Base-by-base conservation (phyloP, 2,329 filamentous ascomycete genomes). In the Didymella lethalis region DNA sequence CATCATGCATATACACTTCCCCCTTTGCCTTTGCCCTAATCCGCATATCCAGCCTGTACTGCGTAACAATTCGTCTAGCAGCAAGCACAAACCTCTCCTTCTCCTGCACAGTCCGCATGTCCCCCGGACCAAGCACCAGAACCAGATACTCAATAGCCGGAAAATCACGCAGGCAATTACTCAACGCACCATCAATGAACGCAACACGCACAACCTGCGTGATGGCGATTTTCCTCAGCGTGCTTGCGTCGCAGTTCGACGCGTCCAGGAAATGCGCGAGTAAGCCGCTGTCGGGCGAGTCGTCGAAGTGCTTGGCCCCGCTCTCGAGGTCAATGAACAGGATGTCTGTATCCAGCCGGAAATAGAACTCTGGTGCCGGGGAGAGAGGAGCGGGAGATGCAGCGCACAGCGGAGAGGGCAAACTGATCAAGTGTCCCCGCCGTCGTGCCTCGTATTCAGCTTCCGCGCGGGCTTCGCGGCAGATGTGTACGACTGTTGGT, bases 391-490 rank as follows among this genome's bases (percentile, higher is more conserved):
- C 32, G 10, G 31, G 7, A 1, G 26, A 26, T n/a, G 18, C 29
- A 7, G 36, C 16, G 14, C 36, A 34, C 23, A 60, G 44, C 11
- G 43, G 43, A 6, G 43, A 57, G 1, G 64, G 59, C 16, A 68
- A 41, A 8, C 38, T 36, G 11, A 70, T 48, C 26, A 69, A 26
- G 8, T 66, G 61, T 1, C 55, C 52, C 12, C 57, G 57, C 26
- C 61, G 66, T 36, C 47, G 40, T 5, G 66, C 68, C 40, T 67
- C 66, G 38, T 60, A 65, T 16, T 48, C 51, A 29, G 64, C 63
- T 51, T 70, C 68, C 18, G 56, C 46, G 20, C 68, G 64, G 16
- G 68, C 47, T 50, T 70, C 68, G 16, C 49, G 64, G 44, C 68
- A 70, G 32, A 67, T 47, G 29, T 67, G 65, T 23, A 61, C 53